Evolutionary conservation across 305 asterid genomes (phyloP), one percentile per base, ranked within the genome.

Genomic region (Caryopteris hybrid): DNA sequence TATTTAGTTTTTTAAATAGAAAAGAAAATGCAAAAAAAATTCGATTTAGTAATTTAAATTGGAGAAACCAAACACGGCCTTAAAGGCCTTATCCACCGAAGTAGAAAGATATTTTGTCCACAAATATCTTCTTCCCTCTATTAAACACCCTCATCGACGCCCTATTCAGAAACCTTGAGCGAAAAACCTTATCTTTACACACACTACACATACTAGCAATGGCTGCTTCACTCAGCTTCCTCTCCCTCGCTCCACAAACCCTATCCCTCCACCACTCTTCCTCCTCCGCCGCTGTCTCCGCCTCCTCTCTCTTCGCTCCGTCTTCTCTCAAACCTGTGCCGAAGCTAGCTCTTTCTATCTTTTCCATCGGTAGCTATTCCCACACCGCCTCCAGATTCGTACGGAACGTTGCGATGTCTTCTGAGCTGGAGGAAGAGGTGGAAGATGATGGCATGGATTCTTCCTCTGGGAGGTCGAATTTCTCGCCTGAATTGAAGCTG

Each of bases 401-500:
- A 0, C 73, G 78, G 2, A 56, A 73, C 45, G 85, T 73, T 39
- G 70, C 76, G 0, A 6, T 70, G 33, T 75, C 89, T 0, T 79
- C 89, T 0, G 84, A 76, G 6, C 13, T 76, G 23, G 81, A 36
- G 4, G 84, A 69, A 17, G 76, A 66, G 46, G 72, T 71, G 56
- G 89, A 74, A 5, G 84, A 65, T 0, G 88, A 69, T 23, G 67
- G 36, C 39, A 18, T 50, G 6, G 79, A 64, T 45, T 50, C 71
- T 29, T 66, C 43, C 2, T 20, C 34, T 2, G 71, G 60, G 50
- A 83, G 71, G 34, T 79, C 47, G 13, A 74, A 43, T 8, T 88
- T 71, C 79, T 77, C 92, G 45, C 84, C 92, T 21, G 89, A 88
- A 45, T 75, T 82, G 45, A 88, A 88, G 58, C 81, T 90, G 34